These are phyloP conservation scores for Leavenworthia alabamica DNA, from an alignment of 345 rosid species.

Conservation along the genomic window DNA sequence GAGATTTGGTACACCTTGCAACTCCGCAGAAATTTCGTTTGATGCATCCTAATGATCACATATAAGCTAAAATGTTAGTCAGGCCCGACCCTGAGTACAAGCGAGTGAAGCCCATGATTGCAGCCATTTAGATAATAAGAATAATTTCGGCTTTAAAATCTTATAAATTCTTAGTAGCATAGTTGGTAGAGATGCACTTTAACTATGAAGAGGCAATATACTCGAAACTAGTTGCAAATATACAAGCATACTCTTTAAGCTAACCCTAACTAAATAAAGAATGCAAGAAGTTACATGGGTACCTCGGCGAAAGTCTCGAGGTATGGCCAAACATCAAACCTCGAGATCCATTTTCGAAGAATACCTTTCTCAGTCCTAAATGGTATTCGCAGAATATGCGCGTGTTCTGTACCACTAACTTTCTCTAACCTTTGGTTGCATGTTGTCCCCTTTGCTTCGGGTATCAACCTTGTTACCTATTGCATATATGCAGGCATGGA, in stretches of 20 bases:
- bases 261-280: background rate
- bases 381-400: slow-evolving; percentile 44
- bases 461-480: slow-evolving; percentile 45
- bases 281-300: background rate
- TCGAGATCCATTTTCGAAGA: slow-evolving; percentile 51
- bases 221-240: no score
- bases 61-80: background rate
- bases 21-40: slow-evolving; percentile 44
- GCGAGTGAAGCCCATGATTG: no score
- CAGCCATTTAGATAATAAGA: no score
- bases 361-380: slow-evolving; percentile 46
- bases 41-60: slow-evolving; percentile 44
- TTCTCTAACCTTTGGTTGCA: slow-evolving; percentile 50
- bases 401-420: slow-evolving; percentile 44
- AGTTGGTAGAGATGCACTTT: no score
- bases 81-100: no score
- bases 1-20: slow-evolving; percentile 47
- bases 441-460: slow-evolving; percentile 47
- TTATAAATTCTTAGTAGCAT: no score
- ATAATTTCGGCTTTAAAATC: no score
- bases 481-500: background rate
- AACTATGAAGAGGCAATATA: no score
- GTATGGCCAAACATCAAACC: slow-evolving; percentile 52
- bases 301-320: slow-evolving; percentile 52
- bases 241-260: no score